Base-by-base conservation (phyloP, 2,329 filamentous ascomycete species). In the Pyricularia sp. region DNA sequence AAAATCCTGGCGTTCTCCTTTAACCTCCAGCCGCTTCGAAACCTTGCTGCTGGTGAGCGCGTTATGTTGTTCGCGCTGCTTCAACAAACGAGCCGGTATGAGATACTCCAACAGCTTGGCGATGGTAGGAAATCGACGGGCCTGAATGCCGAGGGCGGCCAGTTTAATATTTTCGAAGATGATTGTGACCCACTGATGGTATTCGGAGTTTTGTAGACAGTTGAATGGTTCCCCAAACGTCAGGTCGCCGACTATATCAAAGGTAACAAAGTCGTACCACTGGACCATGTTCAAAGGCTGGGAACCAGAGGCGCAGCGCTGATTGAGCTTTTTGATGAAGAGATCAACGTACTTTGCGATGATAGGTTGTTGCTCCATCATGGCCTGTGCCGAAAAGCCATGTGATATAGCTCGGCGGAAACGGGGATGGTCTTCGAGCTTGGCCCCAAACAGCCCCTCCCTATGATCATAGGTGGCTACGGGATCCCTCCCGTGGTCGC, bases 311-410 rank as follows among this genome's bases (percentile, higher is more conserved):
- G 55, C n/a, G 4, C 66, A 65, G 22, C 65, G 64, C 61, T 69
- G 66, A 8, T 60, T 30, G 59, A 71, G 66, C 13, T 66, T 66
- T 57, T 65, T 22, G n/a, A 69, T 57, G 22, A 72, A 61, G 22
- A 69, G 65, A 24, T 67, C 53, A n/a, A 70, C 65, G 35, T 69
- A 69, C 2, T 57, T 53, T 3, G 57, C 33, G 13, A 73, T 68
- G 61, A 71, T 65, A 57, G 68, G 67, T 59, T 71, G 70, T 33
- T 73, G 70, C 3, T 67, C 68, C 24, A 65, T 67, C 62, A 73
- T 62, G 1, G 70, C 69, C 28, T 69, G 64, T 2, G 72, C 71
- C 7, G 71, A 72, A 65, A 73, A 73, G 44, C 69, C 69, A 19
- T 68, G 68, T 6, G 69, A 59, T 0, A 73, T 63, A 12, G 68